Evolutionary conservation across 225 moss, liverwort and hornwort genomes (phyloP).

Genomic region (Straminergon stramineum): DNA sequence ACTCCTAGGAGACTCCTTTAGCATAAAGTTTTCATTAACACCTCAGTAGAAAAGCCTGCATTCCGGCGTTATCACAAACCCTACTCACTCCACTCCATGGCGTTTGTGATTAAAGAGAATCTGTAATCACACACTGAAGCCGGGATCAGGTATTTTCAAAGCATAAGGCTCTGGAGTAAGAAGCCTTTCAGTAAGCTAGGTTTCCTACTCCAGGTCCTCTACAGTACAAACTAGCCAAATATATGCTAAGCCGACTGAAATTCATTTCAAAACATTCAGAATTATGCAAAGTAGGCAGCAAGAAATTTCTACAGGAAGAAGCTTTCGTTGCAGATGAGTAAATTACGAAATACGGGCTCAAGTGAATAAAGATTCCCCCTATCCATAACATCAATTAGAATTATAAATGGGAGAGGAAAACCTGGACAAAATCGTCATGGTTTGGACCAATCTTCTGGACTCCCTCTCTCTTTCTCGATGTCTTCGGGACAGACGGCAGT

Average conservation of each 20-base stretch:
- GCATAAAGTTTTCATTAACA: no score
- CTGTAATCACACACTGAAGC: neutral
- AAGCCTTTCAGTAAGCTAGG: neutral
- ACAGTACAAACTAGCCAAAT: neutral
- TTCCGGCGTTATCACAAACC: neutral
- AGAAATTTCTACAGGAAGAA: neutral
- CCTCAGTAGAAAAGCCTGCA: neutral
- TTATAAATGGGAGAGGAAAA: slow-evolving; percentile 1
- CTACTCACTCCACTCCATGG: neutral
- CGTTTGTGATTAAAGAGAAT: neutral
- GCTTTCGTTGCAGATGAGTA: neutral
- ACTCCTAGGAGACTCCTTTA: neutral
- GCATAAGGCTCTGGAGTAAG: neutral
- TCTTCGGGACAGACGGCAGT: slow-evolving; percentile 45
- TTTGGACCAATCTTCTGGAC: slow-evolving; percentile 77
- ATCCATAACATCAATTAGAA: neutral
- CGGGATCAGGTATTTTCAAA: neutral
- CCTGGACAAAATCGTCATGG: slow-evolving; percentile 71
- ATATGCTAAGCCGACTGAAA: neutral
- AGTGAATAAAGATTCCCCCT: neutral
- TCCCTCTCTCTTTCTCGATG: slow-evolving; percentile 46
- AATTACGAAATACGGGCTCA: neutral
- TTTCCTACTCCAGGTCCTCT: neutral
- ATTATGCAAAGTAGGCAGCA: neutral
- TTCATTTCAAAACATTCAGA: neutral